A percentile compares a stretch with the other conserved stretches of the same genome.
These are phyloP conservation scores for Solanum chacoense DNA, from an alignment of 305 asterid species.

Conservation along the genomic window DNA sequence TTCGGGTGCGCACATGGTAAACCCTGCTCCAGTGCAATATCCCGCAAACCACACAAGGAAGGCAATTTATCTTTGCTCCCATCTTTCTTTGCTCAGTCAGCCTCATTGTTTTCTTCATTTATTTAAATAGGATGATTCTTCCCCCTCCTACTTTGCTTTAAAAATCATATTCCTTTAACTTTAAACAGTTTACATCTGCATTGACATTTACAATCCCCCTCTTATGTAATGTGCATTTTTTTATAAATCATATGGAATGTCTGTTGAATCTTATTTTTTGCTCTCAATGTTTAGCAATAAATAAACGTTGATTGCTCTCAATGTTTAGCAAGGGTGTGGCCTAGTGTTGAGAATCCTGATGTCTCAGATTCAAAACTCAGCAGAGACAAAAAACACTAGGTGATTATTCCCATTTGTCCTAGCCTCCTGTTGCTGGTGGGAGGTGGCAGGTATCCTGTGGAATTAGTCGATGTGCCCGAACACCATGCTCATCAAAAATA, in stretches of 20 bases:
- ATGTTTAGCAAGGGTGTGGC: background rate
- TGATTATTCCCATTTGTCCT: background rate
- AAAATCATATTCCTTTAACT: background rate
- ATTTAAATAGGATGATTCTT: background rate
- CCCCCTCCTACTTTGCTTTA: background rate
- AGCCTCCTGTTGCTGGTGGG: background rate
- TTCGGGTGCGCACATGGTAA: background rate
- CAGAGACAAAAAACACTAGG: background rate
- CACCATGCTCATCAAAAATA: background rate
- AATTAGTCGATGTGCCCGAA: background rate
- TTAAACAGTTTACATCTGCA: background rate
- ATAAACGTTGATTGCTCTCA: background rate
- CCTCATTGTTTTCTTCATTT: background rate
- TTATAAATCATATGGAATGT: background rate
- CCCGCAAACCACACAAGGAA: background rate
- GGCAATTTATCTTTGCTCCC: background rate
- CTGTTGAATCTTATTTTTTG: background rate
- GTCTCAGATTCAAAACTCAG: background rate
- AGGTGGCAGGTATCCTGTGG: background rate
- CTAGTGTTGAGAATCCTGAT: background rate
- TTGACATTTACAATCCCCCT: background rate
- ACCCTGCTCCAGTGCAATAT: background rate
- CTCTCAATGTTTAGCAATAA: background rate
- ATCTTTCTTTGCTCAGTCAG: background rate
- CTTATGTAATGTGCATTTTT: background rate